Percentiles rank a stretch among this genome's conserved stretches.
Evolutionary conservation across 1,139 yeast species (phyloP).

Genomic region (Ashbya aceris): DNA sequence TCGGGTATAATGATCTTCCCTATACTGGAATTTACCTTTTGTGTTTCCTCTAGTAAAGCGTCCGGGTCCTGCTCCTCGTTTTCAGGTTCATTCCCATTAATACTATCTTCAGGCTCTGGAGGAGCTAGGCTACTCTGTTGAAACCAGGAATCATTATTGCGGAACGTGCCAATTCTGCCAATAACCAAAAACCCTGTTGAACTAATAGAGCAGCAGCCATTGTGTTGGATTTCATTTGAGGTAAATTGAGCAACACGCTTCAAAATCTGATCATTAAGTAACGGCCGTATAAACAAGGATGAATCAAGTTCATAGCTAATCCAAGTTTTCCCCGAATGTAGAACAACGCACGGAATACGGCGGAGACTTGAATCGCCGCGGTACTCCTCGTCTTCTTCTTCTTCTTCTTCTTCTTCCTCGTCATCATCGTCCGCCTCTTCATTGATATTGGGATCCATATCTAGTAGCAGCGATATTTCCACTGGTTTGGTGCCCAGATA

Average conservation of each 20-base stretch:
- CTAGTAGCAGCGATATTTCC: conserved; percentile 33
- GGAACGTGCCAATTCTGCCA: conserved; percentile 20
- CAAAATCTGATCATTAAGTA: conserved; percentile 11
- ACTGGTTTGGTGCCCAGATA: conserved; percentile 67
- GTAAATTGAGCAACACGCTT: conserved; percentile 14
- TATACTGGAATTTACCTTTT: conserved; percentile 3
- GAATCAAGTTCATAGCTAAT: conserved; percentile 18
- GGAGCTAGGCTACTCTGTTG: background rate
- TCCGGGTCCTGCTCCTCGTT: conserved; percentile 15
- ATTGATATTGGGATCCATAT: conserved; percentile 14
- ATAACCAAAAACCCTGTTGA: conserved; percentile 22
- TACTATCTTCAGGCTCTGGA: conserved; percentile 2
- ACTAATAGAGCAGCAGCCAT: conserved; percentile 25
- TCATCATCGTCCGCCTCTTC: conserved; percentile 24
- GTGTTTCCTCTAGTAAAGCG: conserved; percentile 12
- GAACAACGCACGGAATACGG: conserved; percentile 13
- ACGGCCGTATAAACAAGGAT: conserved; percentile 18
- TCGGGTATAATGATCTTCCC: conserved; percentile 8
- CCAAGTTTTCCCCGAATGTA: conserved; percentile 24
- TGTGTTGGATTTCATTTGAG: conserved; percentile 16
- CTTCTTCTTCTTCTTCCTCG: conserved; percentile 21
- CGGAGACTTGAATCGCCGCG: conserved; percentile 5
- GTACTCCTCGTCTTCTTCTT: conserved; percentile 2
- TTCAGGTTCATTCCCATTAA: conserved; percentile 8
- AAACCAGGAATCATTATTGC: conserved; percentile 19